Evolutionary conservation across 768 basidiomycete species (phyloP).

Genomic region (Amanita molliuscula): DNA sequence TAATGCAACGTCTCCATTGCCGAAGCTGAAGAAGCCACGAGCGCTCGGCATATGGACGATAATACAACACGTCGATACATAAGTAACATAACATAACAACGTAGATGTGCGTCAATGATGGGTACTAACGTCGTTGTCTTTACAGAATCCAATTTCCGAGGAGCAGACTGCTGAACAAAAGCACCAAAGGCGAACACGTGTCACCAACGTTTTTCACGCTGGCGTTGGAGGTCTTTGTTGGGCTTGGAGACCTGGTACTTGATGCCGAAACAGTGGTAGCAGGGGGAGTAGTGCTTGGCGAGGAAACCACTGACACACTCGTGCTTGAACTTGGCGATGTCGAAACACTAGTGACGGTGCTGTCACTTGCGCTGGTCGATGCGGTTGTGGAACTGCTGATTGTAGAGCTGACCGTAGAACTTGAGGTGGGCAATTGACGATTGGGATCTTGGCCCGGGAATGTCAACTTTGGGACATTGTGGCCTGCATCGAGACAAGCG

Average conservation of each 20-base stretch:
- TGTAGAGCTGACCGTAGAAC: background rate
- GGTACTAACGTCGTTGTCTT: background rate
- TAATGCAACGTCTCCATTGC: too few relatives aligned
- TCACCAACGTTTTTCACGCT: background rate
- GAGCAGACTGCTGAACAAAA: background rate
- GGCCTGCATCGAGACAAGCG: conserved; percentile 1
- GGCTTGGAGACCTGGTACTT: background rate
- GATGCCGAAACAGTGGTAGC: background rate
- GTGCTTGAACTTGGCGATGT: too few relatives aligned
- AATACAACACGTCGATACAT: background rate
- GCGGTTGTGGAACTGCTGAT: background rate
- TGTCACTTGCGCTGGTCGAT: background rate
- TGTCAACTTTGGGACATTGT: conserved; percentile 14
- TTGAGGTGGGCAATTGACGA: conserved; percentile 11
- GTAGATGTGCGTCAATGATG: background rate
- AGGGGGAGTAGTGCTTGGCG: background rate
- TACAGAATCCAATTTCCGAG: background rate
- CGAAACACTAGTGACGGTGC: background rate
- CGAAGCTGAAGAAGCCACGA: too few relatives aligned
- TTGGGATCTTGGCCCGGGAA: conserved; percentile 21
- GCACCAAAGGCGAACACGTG: background rate
- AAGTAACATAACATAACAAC: background rate
- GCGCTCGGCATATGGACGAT: too few relatives aligned
- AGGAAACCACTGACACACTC: too few relatives aligned
- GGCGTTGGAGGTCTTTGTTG: background rate